Evolutionary conservation across 1,284 basidiomycete species (phyloP), one percentile per base, ranked within the genome.

Genomic region (Ustilago sp.): DNA sequence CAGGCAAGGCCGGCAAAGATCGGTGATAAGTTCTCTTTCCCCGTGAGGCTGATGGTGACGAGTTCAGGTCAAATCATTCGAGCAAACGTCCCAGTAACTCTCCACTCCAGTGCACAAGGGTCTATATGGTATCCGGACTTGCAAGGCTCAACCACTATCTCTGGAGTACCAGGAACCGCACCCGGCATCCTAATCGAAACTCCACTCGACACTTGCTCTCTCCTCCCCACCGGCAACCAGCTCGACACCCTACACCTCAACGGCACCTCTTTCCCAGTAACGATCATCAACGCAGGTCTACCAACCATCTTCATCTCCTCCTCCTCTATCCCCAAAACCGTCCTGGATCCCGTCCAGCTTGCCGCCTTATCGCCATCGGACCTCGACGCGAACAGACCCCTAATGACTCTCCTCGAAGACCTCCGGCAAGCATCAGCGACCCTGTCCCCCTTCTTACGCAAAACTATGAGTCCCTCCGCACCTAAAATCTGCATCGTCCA

Each of bases 401-500:
- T 84, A 2, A 79, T 75, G 72, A 51, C 43, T 31, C 58, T 68
- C 19, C 68, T 83, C 0, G 83, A 85, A 50, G 11, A 51, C 2
- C 55, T 86, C 4, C 75, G 84, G 3, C 63, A 58, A 4, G 72
- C 62, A 1, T 74, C 79, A 0, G 74, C 77, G 1, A 41, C 36
- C 6, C 64, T 80, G 4, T 73, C 77, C 0, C 72, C 79, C 0
- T 60, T 34, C 8, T 65, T 83, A 7, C 17, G 32, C 3, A 50
- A 59, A 4, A 73, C 58, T 8, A 67, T 82, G 28, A 74, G 72
- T 41, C 74, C 80, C 0, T 77, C 81, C 4, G 80, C 81, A 17
- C 84, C 84, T 15, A 86, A 86, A 57, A 80, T 86, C 59, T 83
- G 83, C 73, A 74, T 86, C 47, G 71, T 86, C 23, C 76, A 78